Percentiles rank a stretch among this genome's conserved stretches.
phyloP scores from a whole-genome alignment of 202 grass and related monocot species.

The Hordeum pubiflorum region DNA sequence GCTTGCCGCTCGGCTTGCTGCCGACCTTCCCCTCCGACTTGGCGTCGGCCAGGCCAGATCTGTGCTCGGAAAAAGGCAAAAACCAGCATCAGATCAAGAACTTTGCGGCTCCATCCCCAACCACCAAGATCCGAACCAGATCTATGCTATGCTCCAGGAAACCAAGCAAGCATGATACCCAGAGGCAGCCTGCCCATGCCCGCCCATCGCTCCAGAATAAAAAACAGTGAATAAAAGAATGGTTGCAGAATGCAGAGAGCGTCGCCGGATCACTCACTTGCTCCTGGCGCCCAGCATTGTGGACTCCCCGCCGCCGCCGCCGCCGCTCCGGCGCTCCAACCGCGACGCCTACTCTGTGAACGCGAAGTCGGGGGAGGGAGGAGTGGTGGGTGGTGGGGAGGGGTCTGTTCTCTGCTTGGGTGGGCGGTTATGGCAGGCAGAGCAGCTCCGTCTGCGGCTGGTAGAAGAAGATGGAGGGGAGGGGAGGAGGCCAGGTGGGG shows the following conservation, averaged over 20 bases:
- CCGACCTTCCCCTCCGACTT: conserved; percentile 42
- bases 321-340: background rate
- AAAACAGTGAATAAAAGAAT: background rate
- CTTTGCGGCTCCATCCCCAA: background rate
- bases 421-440: conserved; percentile 34
- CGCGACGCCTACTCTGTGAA: background rate
- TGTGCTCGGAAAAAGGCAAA: background rate
- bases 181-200: background rate
- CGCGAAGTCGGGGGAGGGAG: conserved; percentile 2
- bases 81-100: background rate
- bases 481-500: background rate
- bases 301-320: background rate
- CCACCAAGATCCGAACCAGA: conserved; percentile 13
- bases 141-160: conserved; percentile 22
- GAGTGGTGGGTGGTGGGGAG: background rate
- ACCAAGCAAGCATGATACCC: background rate
- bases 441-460: conserved; percentile 2
- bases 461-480: conserved; percentile 15
- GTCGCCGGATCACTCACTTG: conserved; percentile 36
- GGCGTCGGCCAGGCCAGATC: conserved; percentile 27
- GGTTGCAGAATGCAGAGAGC: background rate
- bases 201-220: background rate
- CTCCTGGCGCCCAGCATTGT: conserved; percentile 59
- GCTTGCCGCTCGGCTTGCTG: conserved; percentile 25
- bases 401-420: background rate